Evolutionary conservation across 139 green algal species (phyloP).

Genomic region (Tetratostichococcus sp.): DNA sequence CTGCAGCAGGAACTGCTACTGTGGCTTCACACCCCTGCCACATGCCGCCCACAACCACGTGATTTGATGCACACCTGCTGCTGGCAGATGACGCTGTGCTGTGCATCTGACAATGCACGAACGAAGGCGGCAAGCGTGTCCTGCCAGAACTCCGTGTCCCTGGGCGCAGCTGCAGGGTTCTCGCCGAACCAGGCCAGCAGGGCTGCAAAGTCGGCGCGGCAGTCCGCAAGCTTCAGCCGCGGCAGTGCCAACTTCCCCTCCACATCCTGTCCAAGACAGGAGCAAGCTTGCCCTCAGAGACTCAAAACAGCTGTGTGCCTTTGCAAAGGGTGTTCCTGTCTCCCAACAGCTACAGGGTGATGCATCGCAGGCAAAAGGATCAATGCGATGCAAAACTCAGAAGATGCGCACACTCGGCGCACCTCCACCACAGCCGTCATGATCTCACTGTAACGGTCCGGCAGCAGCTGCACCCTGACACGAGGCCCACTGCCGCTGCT

Average conservation of each 20-base stretch:
- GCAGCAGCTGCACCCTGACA: conserved; percentile 6
- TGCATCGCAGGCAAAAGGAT: too few species aligned
- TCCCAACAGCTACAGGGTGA: too few species aligned
- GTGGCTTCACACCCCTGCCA: too few species aligned
- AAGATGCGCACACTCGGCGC: too few species aligned
- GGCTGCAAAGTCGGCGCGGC: conserved; percentile 13
- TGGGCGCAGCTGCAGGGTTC: conserved; percentile 14
- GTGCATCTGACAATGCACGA: conserved; percentile 7
- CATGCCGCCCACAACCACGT: too few species aligned
- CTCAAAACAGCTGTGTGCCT: too few species aligned
- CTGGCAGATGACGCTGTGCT: conserved; percentile 13
- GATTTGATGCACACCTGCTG: conserved; percentile 6
- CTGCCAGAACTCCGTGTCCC: conserved; percentile 37
- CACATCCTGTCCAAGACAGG: not conserved
- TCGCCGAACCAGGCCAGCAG: conserved; percentile 35
- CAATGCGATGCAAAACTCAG: too few species aligned
- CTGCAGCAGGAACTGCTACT: too few species aligned
- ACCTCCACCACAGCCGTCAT: conserved; percentile 11
- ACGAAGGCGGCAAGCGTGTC: conserved; percentile 25
- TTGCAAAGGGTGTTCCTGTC: too few species aligned
- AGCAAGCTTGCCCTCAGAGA: too few species aligned
- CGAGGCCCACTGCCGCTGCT: too few species aligned
- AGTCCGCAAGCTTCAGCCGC: conserved; percentile 8
- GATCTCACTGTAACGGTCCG: conserved; percentile 24
- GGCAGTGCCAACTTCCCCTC: conserved; percentile 8